Base-by-base conservation (phyloP, 371 early-diverging fungal species). In the Cladochytrium tenue region DNA sequence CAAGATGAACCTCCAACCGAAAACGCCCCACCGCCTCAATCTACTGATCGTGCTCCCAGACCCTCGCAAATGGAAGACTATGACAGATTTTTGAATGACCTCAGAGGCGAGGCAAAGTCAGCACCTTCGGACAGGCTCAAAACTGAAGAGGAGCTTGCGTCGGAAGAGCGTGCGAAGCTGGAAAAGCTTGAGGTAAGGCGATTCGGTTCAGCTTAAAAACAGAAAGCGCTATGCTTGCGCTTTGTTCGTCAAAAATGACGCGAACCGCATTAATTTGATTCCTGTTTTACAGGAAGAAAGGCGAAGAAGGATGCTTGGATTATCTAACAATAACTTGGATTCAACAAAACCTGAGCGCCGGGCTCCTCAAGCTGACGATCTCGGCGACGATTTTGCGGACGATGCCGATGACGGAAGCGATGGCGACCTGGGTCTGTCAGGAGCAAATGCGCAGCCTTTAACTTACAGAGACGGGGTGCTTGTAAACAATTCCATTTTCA, bases 171-270 rank as follows among this genome's bases (percentile, higher is more conserved):
- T 67, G 82, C 86, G 31, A 85, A 89, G 60, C 75, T 97, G 26
- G 94, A 94, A 74, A 87, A 89, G 76, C 88, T 91, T 20, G 98
- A 96, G 76, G n/a, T n/a, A n/a, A n/a, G n/a, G n/a, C n/a, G n/a
- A n/a, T n/a, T n/a, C n/a, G n/a, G n/a, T n/a, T n/a, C n/a, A n/a
- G n/a, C n/a, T n/a, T n/a, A n/a, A n/a, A n/a, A n/a, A n/a, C n/a
- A n/a, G n/a, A n/a, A n/a, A n/a, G n/a, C n/a, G n/a, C n/a, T n/a
- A n/a, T n/a, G n/a, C n/a, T n/a, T n/a, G n/a, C n/a, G n/a, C n/a
- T n/a, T n/a, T n/a, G n/a, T n/a, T n/a, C n/a, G n/a, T n/a, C n/a
- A n/a, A n/a, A n/a, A n/a, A n/a, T n/a, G n/a, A n/a, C n/a, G n/a
- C n/a, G n/a, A n/a, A n/a, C n/a, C n/a, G n/a, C n/a, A n/a, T n/a